Conservation (phyloP, 352 stramenopile species). For the Phytophthora megakarya region DNA sequence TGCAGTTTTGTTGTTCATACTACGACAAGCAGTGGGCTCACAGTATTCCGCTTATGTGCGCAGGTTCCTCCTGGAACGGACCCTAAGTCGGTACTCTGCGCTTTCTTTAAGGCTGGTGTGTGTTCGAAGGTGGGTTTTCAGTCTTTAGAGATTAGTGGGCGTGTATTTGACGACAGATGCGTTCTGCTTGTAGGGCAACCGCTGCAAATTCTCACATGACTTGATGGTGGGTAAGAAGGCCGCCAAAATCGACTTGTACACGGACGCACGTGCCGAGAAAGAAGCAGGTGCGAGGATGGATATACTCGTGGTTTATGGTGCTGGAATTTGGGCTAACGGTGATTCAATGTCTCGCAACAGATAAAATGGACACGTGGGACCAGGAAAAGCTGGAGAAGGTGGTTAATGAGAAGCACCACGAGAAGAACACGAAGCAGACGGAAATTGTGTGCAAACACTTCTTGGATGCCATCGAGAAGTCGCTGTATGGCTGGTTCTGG, state of each 20-base stretch:
- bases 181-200: constrained; percentile 56
- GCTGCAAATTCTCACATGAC: constrained; percentile 92
- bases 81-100: constrained; percentile 88
- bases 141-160: no score
- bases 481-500: constrained; percentile 92
- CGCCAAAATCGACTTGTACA: constrained; percentile 91
- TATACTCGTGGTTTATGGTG: neutral
- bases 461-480: constrained; percentile 91
- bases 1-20: neutral
- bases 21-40: neutral
- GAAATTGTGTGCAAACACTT: constrained; percentile 92
- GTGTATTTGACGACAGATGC: no score
- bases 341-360: constrained; percentile 25
- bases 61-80: constrained; percentile 88
- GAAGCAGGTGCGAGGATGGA: constrained; percentile 34
- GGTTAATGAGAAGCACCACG: constrained; percentile 83
- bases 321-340: neutral
- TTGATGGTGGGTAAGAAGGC: constrained; percentile 87
- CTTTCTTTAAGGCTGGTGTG: constrained; percentile 89
- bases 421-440: constrained; percentile 81
- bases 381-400: constrained; percentile 89
- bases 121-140: constrained; percentile 73
- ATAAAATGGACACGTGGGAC: constrained; percentile 89
- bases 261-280: constrained; percentile 78
- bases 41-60: constrained; percentile 9